Base-by-base conservation (phyloP, 2,329 filamentous ascomycete species). In the Claviceps paspali region DNA sequence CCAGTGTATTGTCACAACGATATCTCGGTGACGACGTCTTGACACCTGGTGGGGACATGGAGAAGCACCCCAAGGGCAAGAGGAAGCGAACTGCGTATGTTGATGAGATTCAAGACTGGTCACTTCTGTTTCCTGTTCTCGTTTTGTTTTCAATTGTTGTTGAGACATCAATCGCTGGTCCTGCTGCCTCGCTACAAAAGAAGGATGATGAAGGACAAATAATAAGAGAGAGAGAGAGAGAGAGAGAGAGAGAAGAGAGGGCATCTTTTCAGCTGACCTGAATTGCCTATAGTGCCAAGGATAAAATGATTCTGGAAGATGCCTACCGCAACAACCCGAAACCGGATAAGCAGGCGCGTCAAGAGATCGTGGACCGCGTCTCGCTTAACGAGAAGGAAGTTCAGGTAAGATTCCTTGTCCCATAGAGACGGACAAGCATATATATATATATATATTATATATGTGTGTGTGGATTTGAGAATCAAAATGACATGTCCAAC, bases 311-410 rank as follows among this genome's bases (percentile, higher is more conserved):
- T 37, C 76, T 95, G 42, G 88, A 95, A 59, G 71, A 81, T 26
- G 85, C 88, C 41, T 95, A 93, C 54, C 70, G 74, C 49, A 72
- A 68, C 43, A 92, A 95, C 56, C 75, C 84, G 6, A 95, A 94
- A 59, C 88, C 88, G 24, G 87, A 94, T 63, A 95, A 93, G 62
- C 71, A 77, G 39, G 81, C 84, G 57, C 83, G 88, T 62, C 70
- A 83, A 33, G 78, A 79, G 41, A 86, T 96, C 45, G 84, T 92
- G 42, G 73, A 75, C 60, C 82, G 78, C 59, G 86, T 95, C 43
- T 81, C 83, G 18, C 69, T 96, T 45, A 88, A 83, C 47, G 87
- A 95, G 63, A 95, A 94, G 59, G 87, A 95, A 65, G 85, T 95
- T 27, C 88, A 95, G 76, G 88, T 94, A 64, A 59, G 79, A 33